phyloP scores from a whole-genome alignment of 2,329 filamentous ascomycete genomes.

The Teratosphaeria destructans region DNA sequence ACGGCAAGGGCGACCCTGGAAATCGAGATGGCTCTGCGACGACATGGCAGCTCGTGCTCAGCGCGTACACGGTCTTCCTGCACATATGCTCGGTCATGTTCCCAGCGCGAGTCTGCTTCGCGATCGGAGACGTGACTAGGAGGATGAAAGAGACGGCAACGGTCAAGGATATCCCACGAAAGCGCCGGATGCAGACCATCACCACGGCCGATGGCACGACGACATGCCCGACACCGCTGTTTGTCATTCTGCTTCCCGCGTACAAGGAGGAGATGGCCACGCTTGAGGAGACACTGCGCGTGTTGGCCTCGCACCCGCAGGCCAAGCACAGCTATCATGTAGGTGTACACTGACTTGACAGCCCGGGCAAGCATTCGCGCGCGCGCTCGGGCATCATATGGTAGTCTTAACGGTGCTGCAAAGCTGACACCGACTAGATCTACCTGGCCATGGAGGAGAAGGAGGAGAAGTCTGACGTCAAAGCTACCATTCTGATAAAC shows the following conservation, averaged over 20 bases:
- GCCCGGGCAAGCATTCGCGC: not conserved
- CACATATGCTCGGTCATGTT: constrained; percentile 56
- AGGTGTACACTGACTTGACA: constrained; percentile 28
- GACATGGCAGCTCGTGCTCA: constrained; percentile 19
- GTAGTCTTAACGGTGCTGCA: not conserved
- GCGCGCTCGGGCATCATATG: not conserved
- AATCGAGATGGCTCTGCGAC: constrained; percentile 20
- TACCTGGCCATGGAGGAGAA: constrained; percentile 65
- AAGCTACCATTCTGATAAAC: constrained; percentile 52
- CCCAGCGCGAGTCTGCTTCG: constrained; percentile 52
- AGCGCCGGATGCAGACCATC: constrained; percentile 4
- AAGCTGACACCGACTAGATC: constrained; percentile 38
- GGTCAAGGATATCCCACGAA: constrained; percentile 5
- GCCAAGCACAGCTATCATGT: constrained; percentile 59
- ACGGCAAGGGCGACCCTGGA: constrained; percentile 15
- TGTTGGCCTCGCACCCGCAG: constrained; percentile 56
- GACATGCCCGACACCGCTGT: constrained; percentile 34
- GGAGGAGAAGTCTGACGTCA: constrained; percentile 50
- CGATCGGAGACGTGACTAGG: constrained; percentile 47
- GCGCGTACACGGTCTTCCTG: constrained; percentile 52
- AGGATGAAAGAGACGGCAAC: constrained; percentile 15
- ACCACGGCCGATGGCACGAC: constrained; percentile 13
- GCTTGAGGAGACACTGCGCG: constrained; percentile 56
- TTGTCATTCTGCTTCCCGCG: constrained; percentile 60
- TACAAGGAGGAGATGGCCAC: constrained; percentile 65